phyloP scores from a whole-genome alignment of 192 early-diverging fungal genomes.

The Coemansia sp. region DNA sequence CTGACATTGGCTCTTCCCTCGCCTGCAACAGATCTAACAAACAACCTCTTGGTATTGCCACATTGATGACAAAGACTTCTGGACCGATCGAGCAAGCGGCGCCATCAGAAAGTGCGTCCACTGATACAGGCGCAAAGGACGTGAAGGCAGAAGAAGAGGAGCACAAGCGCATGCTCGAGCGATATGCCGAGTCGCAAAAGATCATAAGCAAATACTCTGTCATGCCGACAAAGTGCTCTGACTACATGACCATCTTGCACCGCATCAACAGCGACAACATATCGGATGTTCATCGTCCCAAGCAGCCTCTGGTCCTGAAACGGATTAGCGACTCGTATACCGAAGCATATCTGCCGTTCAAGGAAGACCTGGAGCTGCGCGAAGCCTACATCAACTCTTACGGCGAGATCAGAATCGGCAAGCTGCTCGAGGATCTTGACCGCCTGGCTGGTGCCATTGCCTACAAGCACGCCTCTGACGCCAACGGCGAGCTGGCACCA shows the following conservation, averaged over 20 bases:
- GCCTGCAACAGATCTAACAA: neutral
- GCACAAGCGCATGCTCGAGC: constrained; percentile 52
- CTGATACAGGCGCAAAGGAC: constrained; percentile 17
- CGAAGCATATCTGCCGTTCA: constrained; percentile 78
- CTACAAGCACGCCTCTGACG: constrained; percentile 74
- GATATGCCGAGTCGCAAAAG: constrained; percentile 43
- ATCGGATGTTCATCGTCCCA: constrained; percentile 26
- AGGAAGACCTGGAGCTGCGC: constrained; percentile 67
- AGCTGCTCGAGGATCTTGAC: constrained; percentile 87
- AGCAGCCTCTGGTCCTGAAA: constrained; percentile 58
- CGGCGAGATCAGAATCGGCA: constrained; percentile 78
- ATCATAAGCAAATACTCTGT: constrained; percentile 56
- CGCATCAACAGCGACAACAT: constrained; percentile 46
- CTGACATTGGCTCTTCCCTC: neutral
- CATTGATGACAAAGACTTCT: constrained; percentile 22
- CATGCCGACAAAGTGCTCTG: constrained; percentile 50
- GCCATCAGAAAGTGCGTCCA: neutral
- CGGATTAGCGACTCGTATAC: constrained; percentile 75
- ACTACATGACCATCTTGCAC: constrained; percentile 54
- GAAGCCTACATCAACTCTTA: constrained; percentile 82
- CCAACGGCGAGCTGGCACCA: constrained; percentile 57
- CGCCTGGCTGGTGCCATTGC: constrained; percentile 79
- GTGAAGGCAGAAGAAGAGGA: constrained; percentile 38
- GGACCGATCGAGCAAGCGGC: constrained; percentile 12
- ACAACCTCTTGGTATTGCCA: neutral